These are phyloP conservation scores for Pestalotiopsis sp. DNA, from an alignment of 2,329 filamentous ascomycete genomes.

Conservation along the genomic window DNA sequence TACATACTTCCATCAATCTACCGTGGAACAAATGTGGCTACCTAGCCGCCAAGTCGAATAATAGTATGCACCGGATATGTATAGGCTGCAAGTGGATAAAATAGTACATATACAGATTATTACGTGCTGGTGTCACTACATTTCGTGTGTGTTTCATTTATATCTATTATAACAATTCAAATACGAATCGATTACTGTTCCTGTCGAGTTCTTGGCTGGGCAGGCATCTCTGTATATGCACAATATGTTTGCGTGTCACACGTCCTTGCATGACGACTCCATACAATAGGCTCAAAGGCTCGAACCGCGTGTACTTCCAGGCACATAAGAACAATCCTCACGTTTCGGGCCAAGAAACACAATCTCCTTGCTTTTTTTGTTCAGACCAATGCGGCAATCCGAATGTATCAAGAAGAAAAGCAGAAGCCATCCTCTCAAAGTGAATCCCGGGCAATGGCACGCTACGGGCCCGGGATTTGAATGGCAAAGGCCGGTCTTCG, in stretches of 20 bases:
- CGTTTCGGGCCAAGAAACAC: neutral
- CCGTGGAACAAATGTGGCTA: too few relatives aligned
- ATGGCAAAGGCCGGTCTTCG: neutral
- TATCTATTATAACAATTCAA: neutral
- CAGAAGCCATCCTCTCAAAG: neutral
- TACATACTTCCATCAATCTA: too few relatives aligned
- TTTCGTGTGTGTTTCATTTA: neutral
- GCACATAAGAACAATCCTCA: neutral
- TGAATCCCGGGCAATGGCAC: neutral
- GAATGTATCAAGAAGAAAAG: neutral
- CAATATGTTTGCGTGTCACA: neutral
- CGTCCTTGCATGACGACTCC: neutral
- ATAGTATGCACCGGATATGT: too few relatives aligned
- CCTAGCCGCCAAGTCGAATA: too few relatives aligned
- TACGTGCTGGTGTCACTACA: too few relatives aligned
- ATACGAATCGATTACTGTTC: neutral
- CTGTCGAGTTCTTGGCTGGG: neutral
- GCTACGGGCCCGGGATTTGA: slow-evolving; percentile 6
- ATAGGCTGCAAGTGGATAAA: too few relatives aligned
- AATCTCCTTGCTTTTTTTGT: neutral
- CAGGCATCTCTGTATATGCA: neutral
- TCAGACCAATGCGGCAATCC: neutral
- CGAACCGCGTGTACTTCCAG: too few relatives aligned
- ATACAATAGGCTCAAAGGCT: too few relatives aligned
- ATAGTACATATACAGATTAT: too few relatives aligned